Conservation (phyloP, 106 monocot genomes). For the Dendrobium chrysotoxum region DNA sequence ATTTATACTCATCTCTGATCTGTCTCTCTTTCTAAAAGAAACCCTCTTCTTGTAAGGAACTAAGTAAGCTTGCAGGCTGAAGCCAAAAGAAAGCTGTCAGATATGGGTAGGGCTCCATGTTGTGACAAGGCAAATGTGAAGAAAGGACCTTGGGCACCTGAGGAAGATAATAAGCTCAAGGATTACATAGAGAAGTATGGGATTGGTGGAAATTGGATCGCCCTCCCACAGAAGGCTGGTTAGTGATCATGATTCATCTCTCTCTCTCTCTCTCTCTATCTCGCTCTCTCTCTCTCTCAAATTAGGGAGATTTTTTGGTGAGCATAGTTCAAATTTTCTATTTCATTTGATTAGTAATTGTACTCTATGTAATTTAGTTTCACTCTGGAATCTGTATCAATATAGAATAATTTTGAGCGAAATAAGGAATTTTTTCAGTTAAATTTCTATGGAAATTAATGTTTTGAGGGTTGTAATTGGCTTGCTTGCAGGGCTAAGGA, state of each 20-base stretch:
- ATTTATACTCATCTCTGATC: not conserved
- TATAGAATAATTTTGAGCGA: no score
- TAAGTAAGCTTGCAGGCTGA: not conserved
- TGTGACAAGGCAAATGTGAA: constrained; percentile 26
- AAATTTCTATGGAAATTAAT: not conserved
- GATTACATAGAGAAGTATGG: constrained; percentile 20
- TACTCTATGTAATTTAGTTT: no score
- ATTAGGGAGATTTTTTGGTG: not conserved
- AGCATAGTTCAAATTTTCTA: not conserved
- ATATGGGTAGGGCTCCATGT: constrained; percentile 24
- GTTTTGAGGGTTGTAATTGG: not conserved
- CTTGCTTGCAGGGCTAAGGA: constrained; percentile 39
- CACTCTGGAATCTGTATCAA: not conserved
- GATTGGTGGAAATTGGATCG: constrained; percentile 24
- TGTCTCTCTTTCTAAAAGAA: not conserved
- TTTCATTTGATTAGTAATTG: no score
- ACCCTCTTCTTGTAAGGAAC: not conserved
- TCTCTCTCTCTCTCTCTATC: no score
- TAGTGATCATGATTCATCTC: not conserved
- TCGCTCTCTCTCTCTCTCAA: not conserved
- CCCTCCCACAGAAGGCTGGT: constrained; percentile 24
- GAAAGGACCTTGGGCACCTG: constrained; percentile 24
- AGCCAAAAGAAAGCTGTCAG: not conserved
- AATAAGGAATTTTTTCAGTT: not conserved
- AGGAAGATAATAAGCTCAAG: constrained; percentile 23